Evolutionary conservation across 768 basidiomycete species (phyloP), one percentile per base, ranked within the genome.

Genomic region (Hirschioporus abietinus): DNA sequence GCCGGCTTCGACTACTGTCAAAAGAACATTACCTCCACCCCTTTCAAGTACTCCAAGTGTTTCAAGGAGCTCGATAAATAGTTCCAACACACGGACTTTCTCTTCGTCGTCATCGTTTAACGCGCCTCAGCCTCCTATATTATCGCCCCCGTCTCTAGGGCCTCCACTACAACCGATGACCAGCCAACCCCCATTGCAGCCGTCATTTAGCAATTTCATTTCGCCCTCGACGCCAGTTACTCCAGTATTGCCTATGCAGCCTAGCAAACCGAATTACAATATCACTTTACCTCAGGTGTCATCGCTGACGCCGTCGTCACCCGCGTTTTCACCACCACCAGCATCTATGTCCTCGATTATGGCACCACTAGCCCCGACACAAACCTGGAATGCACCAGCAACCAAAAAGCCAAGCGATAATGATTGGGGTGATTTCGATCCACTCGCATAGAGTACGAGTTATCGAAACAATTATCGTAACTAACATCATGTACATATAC

Each of bases 391-490:
- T 72, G 68, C 73, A 23, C 34, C 69, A 9, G 70, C 79, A 7
- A 74, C 80, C 18, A 86, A 86, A 69, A 82, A 80, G 61, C 70
- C 82, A 17, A 82, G 86, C 35, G 89, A 88, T 70, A 83, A 87
- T 69, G 87, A 88, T 67, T 92, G 90, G 89, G 86, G 86, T 25
- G 92, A 91, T 74, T 94, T 94, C 73, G 92, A 94, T 78, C 92
- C 92, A 15, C 77, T 92, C 60, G 81, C 84, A 63, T 90, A 76
- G 68, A 65, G 42, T 12, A n/a, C 6, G 23, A n/a, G 10, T 25
- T 61, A n/a, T 35, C 8, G 20, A 7, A 12, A n/a, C 63, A n/a
- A 1, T 20, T 42, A 24, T 27, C 35, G 36, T 20, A 18, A 27
- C 27, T 27, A 64, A 67, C 26, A 10, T 42, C 34, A 36, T 42